Evolutionary conservation across 176 grass and related monocot genomes (phyloP), one percentile per base, ranked within the genome.

Genomic region (Raddia guianensis): DNA sequence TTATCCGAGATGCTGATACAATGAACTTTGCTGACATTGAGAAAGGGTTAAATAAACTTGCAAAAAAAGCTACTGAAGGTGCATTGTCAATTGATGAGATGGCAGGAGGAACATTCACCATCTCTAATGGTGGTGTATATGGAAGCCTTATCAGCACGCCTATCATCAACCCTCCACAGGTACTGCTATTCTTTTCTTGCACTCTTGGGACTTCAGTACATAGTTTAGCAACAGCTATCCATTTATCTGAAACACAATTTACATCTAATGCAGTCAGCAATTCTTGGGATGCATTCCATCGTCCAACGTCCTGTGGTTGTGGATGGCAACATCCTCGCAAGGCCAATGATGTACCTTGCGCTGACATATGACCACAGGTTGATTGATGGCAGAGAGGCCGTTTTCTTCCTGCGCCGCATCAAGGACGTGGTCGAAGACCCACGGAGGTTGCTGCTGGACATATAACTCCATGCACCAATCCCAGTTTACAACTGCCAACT

Each of bases 1-100:
- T 94, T 85, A 86, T 94, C 47, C 77, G 92, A 44, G 87, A 94
- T 87, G 81, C 86, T 78, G 93, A 91, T 81, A 32, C 33, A 27
- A 92, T 97, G 93, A 92, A 92, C 61, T 97, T 97, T 79, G 93
- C 87, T 61, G 93, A 93, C 44, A 89, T 93, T 46, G 93, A 97
- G 85, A 93, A 97, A 85, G 84, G 80, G 67, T 85, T 97, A 77
- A 97, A 93, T 63, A 80, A 40, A 35, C 93, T 97, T 48, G 93
- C 93, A 14, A 93, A 90, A 76, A 97, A 97, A 73, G 93, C 93
- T 15, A 97, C 37, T 86, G 86, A 89, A 12, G 93, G 90, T 27
- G 91, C 90, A 9, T 84, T 97, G 19, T 97, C 93, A 67, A 97
- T 97, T 71, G 93, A 97, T 45, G 93, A 97, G 72, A 97, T 93